These are phyloP conservation scores for Helenozyma baotianmanensis DNA, from an alignment of 805 yeast genomes.

Conservation along the genomic window DNA sequence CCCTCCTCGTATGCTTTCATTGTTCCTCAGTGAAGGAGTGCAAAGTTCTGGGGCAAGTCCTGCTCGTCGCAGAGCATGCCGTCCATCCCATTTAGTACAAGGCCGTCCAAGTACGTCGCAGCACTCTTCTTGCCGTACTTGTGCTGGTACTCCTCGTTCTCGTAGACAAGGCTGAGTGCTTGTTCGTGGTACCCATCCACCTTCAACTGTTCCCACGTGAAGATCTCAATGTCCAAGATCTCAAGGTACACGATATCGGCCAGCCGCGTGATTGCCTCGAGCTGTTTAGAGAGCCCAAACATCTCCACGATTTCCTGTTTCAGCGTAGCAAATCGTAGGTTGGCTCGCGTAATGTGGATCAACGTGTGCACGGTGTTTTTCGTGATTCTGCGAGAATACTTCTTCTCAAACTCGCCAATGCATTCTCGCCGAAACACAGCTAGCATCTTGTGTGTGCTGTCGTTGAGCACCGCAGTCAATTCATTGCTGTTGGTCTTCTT, in stretches of 20 bases:
- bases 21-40: no score
- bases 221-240: slow-evolving; percentile 25
- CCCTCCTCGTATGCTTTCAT: no score
- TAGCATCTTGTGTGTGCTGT: slow-evolving; percentile 26
- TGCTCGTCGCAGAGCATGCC: no score
- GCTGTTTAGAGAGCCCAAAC: slow-evolving; percentile 1
- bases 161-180: slow-evolving; percentile 21
- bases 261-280: neutral
- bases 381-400: slow-evolving; percentile 31
- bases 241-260: slow-evolving; percentile 23
- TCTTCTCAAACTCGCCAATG: slow-evolving; percentile 26
- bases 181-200: slow-evolving; percentile 19
- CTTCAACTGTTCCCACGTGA: slow-evolving; percentile 27
- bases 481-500: slow-evolving; percentile 19
- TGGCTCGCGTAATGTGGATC: slow-evolving; percentile 25
- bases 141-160: slow-evolving; percentile 12
- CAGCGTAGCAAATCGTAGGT: slow-evolving; percentile 19
- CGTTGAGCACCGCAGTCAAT: slow-evolving; percentile 29
- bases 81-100: slow-evolving; percentile 1
- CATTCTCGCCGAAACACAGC: slow-evolving; percentile 27
- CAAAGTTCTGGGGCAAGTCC: slow-evolving; percentile 5
- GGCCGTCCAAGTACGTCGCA: neutral
- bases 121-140: slow-evolving; percentile 3
- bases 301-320: neutral
- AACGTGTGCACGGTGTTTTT: slow-evolving; percentile 23